These are phyloP conservation scores for Neophaeococcomyces mojaviensis DNA, from an alignment of 2,329 filamentous ascomycete genomes.

Conservation along the genomic window DNA sequence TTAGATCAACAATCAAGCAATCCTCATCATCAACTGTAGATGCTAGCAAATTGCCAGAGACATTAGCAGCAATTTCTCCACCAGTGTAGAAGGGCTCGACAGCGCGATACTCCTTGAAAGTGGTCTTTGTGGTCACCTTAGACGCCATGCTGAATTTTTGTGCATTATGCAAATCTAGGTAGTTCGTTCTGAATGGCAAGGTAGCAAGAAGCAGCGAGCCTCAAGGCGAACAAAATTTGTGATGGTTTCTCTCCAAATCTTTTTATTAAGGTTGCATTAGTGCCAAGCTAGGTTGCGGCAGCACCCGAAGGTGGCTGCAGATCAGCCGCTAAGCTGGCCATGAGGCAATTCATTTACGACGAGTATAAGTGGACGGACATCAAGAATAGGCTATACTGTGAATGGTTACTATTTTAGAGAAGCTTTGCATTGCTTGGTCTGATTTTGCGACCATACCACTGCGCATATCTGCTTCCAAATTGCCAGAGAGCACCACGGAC, in stretches of 20 bases:
- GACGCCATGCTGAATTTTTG: conserved; percentile 38
- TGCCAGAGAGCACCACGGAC: conserved; percentile 7
- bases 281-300: too few species aligned
- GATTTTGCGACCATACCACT: conserved; percentile 1
- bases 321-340: too few species aligned
- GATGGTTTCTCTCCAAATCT: too few species aligned
- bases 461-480: background rate
- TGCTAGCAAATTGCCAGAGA: conserved; percentile 72
- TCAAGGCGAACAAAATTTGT: too few species aligned
- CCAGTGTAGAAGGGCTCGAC: conserved; percentile 93
- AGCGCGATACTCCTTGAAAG: conserved; percentile 74
- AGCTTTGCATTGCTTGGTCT: too few species aligned
- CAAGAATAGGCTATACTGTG: too few species aligned
- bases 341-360: too few species aligned
- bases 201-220: too few species aligned
- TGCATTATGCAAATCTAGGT: conserved; percentile 3
- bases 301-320: too few species aligned
- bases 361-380: too few species aligned
- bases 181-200: background rate
- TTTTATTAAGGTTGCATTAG: too few species aligned
- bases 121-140: conserved; percentile 63
- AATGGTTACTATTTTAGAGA: too few species aligned
- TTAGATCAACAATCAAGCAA: conserved; percentile 76
- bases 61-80: conserved; percentile 75
- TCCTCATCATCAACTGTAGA: conserved; percentile 80